Conservation (phyloP, 306 rosid genomes). For the Vigna angularis region DNA sequence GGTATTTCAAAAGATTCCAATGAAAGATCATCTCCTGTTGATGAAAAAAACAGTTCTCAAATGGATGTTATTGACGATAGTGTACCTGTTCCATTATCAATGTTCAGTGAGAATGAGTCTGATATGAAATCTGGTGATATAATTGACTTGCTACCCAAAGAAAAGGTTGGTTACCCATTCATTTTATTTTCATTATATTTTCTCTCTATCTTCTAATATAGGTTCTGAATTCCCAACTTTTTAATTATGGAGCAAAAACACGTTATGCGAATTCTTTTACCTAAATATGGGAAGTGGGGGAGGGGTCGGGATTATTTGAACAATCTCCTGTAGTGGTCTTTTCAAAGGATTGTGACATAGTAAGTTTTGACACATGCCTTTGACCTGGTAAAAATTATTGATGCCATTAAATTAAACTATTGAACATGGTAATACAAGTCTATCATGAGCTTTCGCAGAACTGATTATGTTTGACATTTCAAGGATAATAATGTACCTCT, state of each 20-base stretch:
- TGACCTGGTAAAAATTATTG: conserved; percentile 1
- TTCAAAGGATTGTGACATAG: not conserved
- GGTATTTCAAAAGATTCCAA: conserved; percentile 48
- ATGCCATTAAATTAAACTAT: not conserved
- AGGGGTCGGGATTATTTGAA: not conserved
- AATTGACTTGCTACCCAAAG: conserved; percentile 47
- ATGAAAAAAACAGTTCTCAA: conserved; percentile 42
- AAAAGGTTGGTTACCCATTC: conserved; percentile 59
- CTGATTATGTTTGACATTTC: conserved; percentile 38
- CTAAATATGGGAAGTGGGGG: not conserved
- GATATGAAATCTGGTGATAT: conserved; percentile 45
- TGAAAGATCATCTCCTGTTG: conserved; percentile 41
- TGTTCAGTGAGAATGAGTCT: conserved; percentile 44
- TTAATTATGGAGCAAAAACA: not conserved
- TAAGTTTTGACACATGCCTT: conserved; percentile 26
- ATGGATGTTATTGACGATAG: conserved; percentile 49
- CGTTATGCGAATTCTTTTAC: conserved; percentile 31
- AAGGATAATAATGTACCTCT: conserved; percentile 8
- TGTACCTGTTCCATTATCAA: conserved; percentile 47
- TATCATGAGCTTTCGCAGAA: not conserved
- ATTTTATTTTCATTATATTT: not conserved
- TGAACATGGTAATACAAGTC: not conserved
- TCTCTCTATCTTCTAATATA: conserved; percentile 11
- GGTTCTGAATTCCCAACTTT: too few species aligned
- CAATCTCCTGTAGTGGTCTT: not conserved